phyloP scores from a whole-genome alignment of 805 yeast species.

The Pichia occidentalis region DNA sequence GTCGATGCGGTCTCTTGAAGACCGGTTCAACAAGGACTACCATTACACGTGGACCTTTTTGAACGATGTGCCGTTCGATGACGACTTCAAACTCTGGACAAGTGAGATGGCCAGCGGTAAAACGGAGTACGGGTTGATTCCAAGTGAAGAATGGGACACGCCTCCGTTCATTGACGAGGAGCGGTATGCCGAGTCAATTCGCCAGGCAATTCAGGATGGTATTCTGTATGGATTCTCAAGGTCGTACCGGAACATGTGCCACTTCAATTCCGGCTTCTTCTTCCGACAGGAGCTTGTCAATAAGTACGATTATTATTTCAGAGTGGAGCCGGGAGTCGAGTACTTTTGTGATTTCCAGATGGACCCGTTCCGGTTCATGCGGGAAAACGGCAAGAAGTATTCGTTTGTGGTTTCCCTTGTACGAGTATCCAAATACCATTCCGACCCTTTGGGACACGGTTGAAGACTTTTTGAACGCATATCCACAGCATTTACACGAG shows the following conservation, averaged over 20 bases:
- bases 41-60: constrained; percentile 75
- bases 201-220: constrained; percentile 37
- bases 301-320: constrained; percentile 83
- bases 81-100: constrained; percentile 56
- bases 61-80: constrained; percentile 65
- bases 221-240: constrained; percentile 60
- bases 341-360: constrained; percentile 81
- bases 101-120: constrained; percentile 58
- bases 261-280: constrained; percentile 88
- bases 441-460: constrained; percentile 77
- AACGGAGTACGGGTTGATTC: constrained; percentile 61
- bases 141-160: constrained; percentile 66
- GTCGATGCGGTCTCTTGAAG: constrained; percentile 75
- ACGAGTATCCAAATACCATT: constrained; percentile 80
- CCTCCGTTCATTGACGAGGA: constrained; percentile 67
- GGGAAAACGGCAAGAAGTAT: constrained; percentile 69
- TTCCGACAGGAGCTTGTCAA: constrained; percentile 67
- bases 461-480: constrained; percentile 50
- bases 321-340: constrained; percentile 91
- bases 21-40: constrained; percentile 59
- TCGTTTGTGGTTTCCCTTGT: constrained; percentile 80
- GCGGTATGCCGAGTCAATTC: constrained; percentile 40
- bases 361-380: constrained; percentile 81
- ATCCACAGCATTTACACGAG: constrained; percentile 58
- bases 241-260: constrained; percentile 89